Evolutionary conservation across 768 basidiomycete genomes (phyloP).

Genomic region (Baorangia bicolor): DNA sequence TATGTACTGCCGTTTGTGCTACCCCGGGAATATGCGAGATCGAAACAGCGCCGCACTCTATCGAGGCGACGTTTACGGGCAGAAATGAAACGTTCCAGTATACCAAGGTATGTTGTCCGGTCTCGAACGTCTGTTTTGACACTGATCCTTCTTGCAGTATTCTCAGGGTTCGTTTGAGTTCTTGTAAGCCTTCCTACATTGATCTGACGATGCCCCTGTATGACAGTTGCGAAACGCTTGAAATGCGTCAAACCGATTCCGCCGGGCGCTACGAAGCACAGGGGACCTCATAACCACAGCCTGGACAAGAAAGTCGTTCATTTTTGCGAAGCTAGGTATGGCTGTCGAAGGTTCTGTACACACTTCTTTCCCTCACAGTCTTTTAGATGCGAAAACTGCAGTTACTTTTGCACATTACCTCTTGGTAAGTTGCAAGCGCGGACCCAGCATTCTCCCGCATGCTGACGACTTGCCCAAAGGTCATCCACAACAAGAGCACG

Average conservation of each 20-base stretch:
- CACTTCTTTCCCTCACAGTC: neutral
- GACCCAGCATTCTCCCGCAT: rapidly evolving
- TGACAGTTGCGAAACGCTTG: constrained; percentile 47
- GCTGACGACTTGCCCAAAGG: constrained; percentile 33
- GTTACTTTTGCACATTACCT: constrained; percentile 58
- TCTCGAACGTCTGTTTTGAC: neutral
- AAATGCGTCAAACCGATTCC: constrained; percentile 49
- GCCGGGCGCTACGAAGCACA: constrained; percentile 41
- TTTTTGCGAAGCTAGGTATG: constrained; percentile 51
- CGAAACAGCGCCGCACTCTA: constrained; percentile 54
- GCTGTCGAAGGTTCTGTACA: neutral
- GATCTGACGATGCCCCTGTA: neutral
- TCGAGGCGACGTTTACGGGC: constrained; percentile 62
- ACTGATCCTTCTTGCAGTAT: constrained; percentile 37
- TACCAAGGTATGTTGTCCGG: constrained; percentile 47
- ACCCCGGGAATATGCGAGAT: constrained; percentile 56
- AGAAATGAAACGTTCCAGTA: constrained; percentile 61
- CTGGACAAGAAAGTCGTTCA: constrained; percentile 46
- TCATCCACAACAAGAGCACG: constrained; percentile 59
- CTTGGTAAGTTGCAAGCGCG: constrained; percentile 37
- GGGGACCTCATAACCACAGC: constrained; percentile 50
- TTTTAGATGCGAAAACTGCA: constrained; percentile 51
- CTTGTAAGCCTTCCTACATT: neutral
- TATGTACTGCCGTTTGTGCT: constrained; percentile 43
- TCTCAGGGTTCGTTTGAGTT: constrained; percentile 43